Evolutionary conservation across 352 stramenopile species (phyloP).

Genomic region (Pythium monospermum): DNA sequence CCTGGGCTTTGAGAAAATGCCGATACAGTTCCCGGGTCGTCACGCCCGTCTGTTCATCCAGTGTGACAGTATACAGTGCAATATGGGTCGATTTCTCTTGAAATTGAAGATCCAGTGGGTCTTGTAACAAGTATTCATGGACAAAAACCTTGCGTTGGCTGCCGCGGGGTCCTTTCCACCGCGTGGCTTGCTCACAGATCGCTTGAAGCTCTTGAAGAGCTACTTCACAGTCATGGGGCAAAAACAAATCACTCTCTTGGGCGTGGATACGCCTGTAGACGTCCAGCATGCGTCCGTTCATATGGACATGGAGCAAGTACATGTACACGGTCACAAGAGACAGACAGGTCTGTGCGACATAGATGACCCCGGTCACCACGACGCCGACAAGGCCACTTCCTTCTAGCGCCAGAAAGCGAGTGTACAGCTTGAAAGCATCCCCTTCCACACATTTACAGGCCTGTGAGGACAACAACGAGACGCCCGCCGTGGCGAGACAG

Average conservation of each 20-base stretch:
- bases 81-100: constrained; percentile 72
- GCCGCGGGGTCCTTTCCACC: constrained; percentile 57
- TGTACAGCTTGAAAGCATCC: constrained; percentile 88
- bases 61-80: constrained; percentile 73
- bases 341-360: constrained; percentile 52
- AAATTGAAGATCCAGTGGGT: constrained; percentile 61
- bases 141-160: constrained; percentile 74
- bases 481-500: constrained; percentile 20
- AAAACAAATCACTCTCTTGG: constrained; percentile 68
- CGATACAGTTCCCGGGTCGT: constrained; percentile 61
- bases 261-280: constrained; percentile 77
- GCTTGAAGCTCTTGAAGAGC: constrained; percentile 61
- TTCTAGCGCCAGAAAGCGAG: constrained; percentile 65
- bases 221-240: constrained; percentile 88
- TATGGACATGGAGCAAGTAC: constrained; percentile 85
- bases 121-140: constrained; percentile 69
- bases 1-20: constrained; percentile 81
- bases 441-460: constrained; percentile 65
- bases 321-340: constrained; percentile 54
- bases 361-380: constrained; percentile 75
- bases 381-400: constrained; percentile 76
- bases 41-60: constrained; percentile 19
- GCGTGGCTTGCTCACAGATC: constrained; percentile 54
- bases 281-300: constrained; percentile 89
- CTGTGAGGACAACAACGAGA: constrained; percentile 31